Evolutionary conservation across 257 asterid genomes (phyloP).

Genomic region (Forsythia viridissima): DNA sequence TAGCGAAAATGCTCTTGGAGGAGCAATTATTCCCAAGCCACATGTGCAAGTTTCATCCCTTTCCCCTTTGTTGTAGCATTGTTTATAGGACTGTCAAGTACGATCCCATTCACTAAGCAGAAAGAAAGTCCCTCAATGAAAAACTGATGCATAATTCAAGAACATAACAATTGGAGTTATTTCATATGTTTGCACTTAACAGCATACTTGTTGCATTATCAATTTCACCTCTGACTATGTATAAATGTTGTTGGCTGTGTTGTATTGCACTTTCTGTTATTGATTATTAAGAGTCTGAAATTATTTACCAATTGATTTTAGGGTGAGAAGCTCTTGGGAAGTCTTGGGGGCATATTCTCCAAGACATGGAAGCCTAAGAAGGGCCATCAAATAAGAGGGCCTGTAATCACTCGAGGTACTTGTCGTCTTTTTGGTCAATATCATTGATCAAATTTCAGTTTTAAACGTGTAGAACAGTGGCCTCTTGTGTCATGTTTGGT

Average conservation of each 20-base stretch:
- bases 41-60: background rate
- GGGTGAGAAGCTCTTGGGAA: slow-evolving; percentile 98
- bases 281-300: slow-evolving; percentile 19
- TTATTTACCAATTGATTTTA: slow-evolving; percentile 35
- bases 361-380: slow-evolving; percentile 95
- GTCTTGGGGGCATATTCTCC: slow-evolving; percentile 91
- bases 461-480: slow-evolving; percentile 16
- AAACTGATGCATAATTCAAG: background rate
- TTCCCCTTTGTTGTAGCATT: background rate
- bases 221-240: background rate
- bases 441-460: background rate
- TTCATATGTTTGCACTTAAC: background rate
- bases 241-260: slow-evolving; percentile 17
- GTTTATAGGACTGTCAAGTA: background rate
- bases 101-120: background rate
- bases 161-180: background rate
- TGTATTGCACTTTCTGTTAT: background rate
- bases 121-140: background rate
- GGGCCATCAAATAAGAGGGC: slow-evolving; percentile 72
- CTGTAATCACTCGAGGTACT: slow-evolving; percentile 56
- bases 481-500: background rate
- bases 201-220: background rate
- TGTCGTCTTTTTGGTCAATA: slow-evolving; percentile 19
- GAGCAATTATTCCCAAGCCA: background rate
- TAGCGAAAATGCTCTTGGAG: background rate